Conservation (phyloP, 495 filamentous ascomycete genomes). For the Clavariopsis aquatica region DNA sequence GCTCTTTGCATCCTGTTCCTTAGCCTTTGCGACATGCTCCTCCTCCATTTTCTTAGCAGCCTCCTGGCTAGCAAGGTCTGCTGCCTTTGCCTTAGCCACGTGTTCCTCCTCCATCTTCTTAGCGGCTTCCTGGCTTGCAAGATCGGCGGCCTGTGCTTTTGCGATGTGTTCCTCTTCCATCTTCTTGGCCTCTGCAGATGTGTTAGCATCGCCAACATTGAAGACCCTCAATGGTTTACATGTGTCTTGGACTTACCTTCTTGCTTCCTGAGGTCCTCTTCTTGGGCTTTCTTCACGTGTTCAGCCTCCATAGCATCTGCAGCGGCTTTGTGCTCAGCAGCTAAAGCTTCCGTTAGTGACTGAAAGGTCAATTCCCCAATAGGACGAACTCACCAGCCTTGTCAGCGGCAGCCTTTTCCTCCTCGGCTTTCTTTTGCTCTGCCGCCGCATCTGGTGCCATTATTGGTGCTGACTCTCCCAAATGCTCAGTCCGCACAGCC, state of each 20-base stretch:
- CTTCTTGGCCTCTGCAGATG: not conserved
- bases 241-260: not conserved
- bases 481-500: not conserved
- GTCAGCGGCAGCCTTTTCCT: conserved; percentile 4
- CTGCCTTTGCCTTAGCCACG: not conserved
- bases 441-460: not conserved
- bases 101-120: not conserved
- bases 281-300: conserved; percentile 1
- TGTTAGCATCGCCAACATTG: too few species aligned
- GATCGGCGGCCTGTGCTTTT: not conserved
- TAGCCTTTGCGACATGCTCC: not conserved
- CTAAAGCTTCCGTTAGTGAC: not conserved
- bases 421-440: conserved; percentile 4
- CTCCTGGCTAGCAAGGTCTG: not conserved
- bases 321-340: conserved; percentile 4
- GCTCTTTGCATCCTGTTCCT: not conserved
- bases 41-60: conserved; percentile 2
- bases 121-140: not conserved
- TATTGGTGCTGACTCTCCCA: not conserved
- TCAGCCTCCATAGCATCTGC: conserved; percentile 1
- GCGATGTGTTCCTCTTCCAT: not conserved
- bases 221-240: too few species aligned
- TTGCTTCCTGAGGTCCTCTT: not conserved
- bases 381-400: not conserved
- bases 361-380: not conserved